Percentiles rank a stretch among this genome's conserved stretches.
phyloP scores from a whole-genome alignment of 148 eudicot species.

The Amaranthus cruentus region DNA sequence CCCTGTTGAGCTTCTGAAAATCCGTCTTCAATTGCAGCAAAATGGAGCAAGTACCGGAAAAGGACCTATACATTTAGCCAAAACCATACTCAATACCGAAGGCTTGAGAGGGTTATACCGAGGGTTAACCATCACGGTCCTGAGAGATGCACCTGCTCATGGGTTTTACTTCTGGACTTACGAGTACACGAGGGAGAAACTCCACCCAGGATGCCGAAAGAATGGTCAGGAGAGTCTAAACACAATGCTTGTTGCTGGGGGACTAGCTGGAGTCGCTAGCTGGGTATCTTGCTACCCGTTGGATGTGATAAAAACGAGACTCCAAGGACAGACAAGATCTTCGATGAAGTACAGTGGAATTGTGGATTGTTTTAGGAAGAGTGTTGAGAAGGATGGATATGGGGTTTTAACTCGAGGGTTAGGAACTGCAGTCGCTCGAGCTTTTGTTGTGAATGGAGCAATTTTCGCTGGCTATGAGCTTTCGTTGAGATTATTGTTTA shows the following conservation, averaged over 20 bases:
- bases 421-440: conserved; percentile 74
- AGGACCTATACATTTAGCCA: conserved; percentile 60
- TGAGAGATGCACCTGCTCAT: conserved; percentile 84
- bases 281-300: conserved; percentile 80
- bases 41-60: conserved; percentile 11
- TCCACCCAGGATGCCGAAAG: conserved; percentile 84
- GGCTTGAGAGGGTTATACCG: conserved; percentile 68
- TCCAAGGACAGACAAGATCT: conserved; percentile 56
- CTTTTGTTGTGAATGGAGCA: conserved; percentile 87
- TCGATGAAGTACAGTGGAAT: conserved; percentile 52
- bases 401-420: conserved; percentile 68
- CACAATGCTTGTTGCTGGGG: conserved; percentile 90
- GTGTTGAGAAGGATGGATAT: conserved; percentile 65
- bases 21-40: conserved; percentile 68
- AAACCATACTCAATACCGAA: conserved; percentile 42
- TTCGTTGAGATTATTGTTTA: conserved; percentile 57
- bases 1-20: conserved; percentile 81
- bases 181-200: conserved; percentile 59
- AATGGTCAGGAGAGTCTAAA: conserved; percentile 53
- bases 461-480: conserved; percentile 81
- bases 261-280: conserved; percentile 83
- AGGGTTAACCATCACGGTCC: conserved; percentile 66
- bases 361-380: conserved; percentile 56
- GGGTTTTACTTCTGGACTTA: conserved; percentile 81
- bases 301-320: conserved; percentile 74